Evolutionary conservation across 2,329 filamentous ascomycete genomes (phyloP), one percentile per base, ranked within the genome.

Genomic region (Amauroascus verrucosus): DNA sequence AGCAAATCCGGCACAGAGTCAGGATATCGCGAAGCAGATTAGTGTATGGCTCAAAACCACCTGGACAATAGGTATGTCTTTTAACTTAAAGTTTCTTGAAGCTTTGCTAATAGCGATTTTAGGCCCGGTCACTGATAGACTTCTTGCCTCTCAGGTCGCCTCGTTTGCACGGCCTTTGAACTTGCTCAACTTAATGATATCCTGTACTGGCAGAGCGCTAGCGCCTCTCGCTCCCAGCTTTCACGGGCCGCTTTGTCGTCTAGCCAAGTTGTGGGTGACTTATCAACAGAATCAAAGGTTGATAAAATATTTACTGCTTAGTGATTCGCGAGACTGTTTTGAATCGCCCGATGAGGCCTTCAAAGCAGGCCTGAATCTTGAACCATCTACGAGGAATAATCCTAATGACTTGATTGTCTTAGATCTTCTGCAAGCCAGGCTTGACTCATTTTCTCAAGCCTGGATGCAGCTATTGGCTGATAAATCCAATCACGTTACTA

Each of bases 41-140:
- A 79, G 93, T 53, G 78, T 82, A 61, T 98, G 93, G 93, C 67
- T 93, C 1, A 83, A 89, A 61, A 78, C 82, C 32, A 84, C 79
- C 62, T 98, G 91, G 89, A 83, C 82, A 59, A 85, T 89, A 59
- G 83, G 87, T 91, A 67, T 51, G 24, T 26, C 18, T 47, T 32
- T 24, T 35, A 26, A 41, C 28, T 49, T 8, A 20, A 37, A 22
- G 30, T 13, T 4, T 20, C 14, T 24, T 41, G 14, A 37, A 41
- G 26, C 28, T 38, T 32, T 48, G 22, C 56, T 66, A 47, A 41
- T 14, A n/a, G 48, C 45, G 6, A 4, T 35, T 38, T 43, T 58
- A 85, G 82, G 76, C 37, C 70, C 68, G 2, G 71, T 77, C 57
- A 70, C 73, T 16, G 88, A 95, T 62, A 73, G 79, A 53, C 71